Evolutionary conservation across 495 filamentous ascomycete species (phyloP).

Genomic region (Talaromyces wortmannii): DNA sequence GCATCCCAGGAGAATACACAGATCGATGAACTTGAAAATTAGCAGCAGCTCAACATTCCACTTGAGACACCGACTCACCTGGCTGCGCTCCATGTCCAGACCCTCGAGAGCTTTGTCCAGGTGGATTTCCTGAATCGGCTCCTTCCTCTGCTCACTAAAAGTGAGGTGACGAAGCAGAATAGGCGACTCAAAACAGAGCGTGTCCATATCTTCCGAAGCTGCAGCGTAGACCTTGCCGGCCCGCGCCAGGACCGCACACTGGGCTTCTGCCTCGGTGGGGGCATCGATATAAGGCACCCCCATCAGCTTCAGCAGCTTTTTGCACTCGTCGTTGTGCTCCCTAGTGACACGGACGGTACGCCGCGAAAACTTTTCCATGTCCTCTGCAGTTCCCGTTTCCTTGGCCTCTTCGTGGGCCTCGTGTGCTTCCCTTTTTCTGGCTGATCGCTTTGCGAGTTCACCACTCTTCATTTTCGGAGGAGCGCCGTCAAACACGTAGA

Average conservation of each 20-base stretch:
- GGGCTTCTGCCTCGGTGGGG: constrained; percentile 94
- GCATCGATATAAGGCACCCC: constrained; percentile 92
- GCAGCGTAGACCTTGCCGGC: constrained; percentile 96
- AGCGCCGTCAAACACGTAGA: constrained; percentile 96
- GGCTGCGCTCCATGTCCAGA: constrained; percentile 75
- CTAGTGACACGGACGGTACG: constrained; percentile 90
- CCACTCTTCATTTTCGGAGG: constrained; percentile 96
- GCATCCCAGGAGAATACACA: constrained; percentile 96
- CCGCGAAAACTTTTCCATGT: constrained; percentile 95
- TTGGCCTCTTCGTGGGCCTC: constrained; percentile 92
- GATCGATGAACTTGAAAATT: constrained; percentile 73
- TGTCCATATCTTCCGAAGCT: constrained; percentile 98
- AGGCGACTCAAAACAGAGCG: constrained; percentile 87
- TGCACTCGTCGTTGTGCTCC: constrained; percentile 94
- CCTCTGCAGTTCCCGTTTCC: constrained; percentile 93
- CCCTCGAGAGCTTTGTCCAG: constrained; percentile 77
- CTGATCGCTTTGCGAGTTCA: constrained; percentile 87
- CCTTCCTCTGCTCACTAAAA: constrained; percentile 93
- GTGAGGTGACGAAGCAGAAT: constrained; percentile 90
- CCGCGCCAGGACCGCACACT: constrained; percentile 84
- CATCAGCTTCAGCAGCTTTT: constrained; percentile 85
- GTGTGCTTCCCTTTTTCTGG: constrained; percentile 80
- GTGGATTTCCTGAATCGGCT: constrained; percentile 94
- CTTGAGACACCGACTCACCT: constrained; percentile 41
- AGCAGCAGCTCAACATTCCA: background rate